Evolutionary conservation across 2,329 filamentous ascomycete species (phyloP), one percentile per base, ranked within the genome.

Genomic region (Acrocalymma vagum): DNA sequence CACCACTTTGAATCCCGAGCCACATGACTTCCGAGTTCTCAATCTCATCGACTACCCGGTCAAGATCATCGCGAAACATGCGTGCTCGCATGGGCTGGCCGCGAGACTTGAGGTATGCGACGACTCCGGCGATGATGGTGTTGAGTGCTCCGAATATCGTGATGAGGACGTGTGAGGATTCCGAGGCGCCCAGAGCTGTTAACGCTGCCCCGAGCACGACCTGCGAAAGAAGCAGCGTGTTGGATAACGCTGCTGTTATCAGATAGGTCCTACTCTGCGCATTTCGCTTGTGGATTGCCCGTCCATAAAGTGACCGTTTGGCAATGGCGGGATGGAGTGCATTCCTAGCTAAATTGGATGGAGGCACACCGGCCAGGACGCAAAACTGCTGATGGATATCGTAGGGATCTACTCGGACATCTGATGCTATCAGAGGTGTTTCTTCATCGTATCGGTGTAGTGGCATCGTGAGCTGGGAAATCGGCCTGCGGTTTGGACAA

Each of bases 21-120:
- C 73, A 72, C 69, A 73, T 73, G 13, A 66, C 58, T 10, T 69
- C 69, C 3, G 62, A 67, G 29, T 70, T 71, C 46, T 73, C 69
- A 38, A 72, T 72, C 57, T 72, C 70, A 28, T 72, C 69, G 2
- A 72, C 68, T 2, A 63, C 67, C 9, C 70, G 56, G 15, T 70
- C 68, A 3, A 73, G 58, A 42, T 73, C 69, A 48, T 73, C 70
- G 13, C 69, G 54, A 38, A 63, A 73, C 69, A 71, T 71, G 24
- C 66, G 58, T 6, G 69, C 67, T 27, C 70, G 58, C 63, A 71
- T 67, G 0, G 71, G 70, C 41, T 72, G 71, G 1, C 70, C 71
- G 9, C 69, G 58, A 5, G 62, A 65, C 42, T 72, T 72, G 11
- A 73, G 44, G 40, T 72, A 72, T 5, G 70, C 69, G 3, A 72